Conservation (phyloP, 2,329 filamentous ascomycete genomes). For the Trichophyton simii region DNA sequence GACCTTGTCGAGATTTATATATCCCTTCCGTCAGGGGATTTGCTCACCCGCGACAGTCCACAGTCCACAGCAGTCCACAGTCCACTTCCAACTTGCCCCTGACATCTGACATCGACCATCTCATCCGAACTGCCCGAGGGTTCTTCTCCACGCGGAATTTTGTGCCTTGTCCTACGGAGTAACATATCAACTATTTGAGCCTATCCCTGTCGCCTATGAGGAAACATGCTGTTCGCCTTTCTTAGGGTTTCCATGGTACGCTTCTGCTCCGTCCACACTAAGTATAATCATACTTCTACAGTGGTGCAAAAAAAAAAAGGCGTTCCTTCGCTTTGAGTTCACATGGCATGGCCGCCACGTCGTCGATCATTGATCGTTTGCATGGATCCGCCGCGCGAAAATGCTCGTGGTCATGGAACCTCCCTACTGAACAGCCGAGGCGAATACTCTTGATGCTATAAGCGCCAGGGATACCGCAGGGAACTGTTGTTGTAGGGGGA, state of each 20-base stretch:
- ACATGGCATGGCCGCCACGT: neutral
- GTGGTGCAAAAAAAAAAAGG: neutral
- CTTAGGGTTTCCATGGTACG: neutral
- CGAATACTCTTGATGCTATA: neutral
- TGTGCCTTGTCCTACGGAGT: too few species aligned
- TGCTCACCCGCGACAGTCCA: neutral
- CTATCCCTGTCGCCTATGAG: neutral
- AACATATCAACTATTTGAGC: neutral
- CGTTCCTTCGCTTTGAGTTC: neutral
- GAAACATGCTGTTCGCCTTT: neutral
- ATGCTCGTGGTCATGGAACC: neutral
- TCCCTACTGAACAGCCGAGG: neutral
- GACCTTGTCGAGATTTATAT: neutral
- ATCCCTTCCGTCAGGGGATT: neutral
- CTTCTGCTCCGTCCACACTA: neutral
- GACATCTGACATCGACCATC: neutral
- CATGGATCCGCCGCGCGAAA: neutral
- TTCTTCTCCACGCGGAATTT: too few species aligned
- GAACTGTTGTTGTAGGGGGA: too few species aligned
- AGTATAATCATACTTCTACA: too few species aligned
- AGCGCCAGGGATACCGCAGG: too few species aligned
- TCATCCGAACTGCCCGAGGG: neutral
- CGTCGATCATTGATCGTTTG: constrained; percentile 1
- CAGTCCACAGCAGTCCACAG: too few species aligned
- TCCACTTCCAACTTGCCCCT: neutral